These are phyloP conservation scores for Halophytophthora batemanensis DNA, from an alignment of 352 stramenopile genomes.

Conservation along the genomic window DNA sequence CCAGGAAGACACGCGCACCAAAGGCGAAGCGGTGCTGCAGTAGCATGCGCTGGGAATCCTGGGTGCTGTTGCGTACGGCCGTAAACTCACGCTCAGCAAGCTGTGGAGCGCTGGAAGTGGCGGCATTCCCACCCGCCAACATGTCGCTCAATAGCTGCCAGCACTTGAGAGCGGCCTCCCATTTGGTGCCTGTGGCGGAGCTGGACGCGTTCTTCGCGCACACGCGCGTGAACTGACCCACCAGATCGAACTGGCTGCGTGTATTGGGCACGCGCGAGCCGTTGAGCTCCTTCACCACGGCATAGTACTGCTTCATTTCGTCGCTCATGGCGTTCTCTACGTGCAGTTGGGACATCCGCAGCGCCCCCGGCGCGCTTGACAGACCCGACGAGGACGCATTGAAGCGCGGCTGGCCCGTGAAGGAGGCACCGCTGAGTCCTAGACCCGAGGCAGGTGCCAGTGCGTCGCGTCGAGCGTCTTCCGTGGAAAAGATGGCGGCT, in stretches of 20 bases:
- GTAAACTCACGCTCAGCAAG: conserved; percentile 62
- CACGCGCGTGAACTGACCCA: conserved; percentile 49
- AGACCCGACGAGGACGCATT: conserved; percentile 34
- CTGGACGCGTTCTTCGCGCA: conserved; percentile 54
- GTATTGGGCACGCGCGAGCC: conserved; percentile 60
- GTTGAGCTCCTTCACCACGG: conserved; percentile 71
- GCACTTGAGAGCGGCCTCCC: conserved; percentile 75
- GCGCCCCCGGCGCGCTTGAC: conserved; percentile 18
- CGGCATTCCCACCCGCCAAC: conserved; percentile 47
- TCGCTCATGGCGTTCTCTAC: conserved; percentile 73
- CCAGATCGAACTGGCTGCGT: conserved; percentile 70
- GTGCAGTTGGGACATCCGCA: conserved; percentile 65
- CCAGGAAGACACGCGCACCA: conserved; percentile 69
- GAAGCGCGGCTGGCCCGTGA: conserved; percentile 52
- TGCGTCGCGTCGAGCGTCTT: conserved; percentile 28
- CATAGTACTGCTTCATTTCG: conserved; percentile 82
- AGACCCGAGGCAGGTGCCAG: conserved; percentile 29
- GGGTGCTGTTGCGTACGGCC: conserved; percentile 21
- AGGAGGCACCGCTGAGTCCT: conserved; percentile 46
- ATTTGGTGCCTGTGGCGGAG: conserved; percentile 62
- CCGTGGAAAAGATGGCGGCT: conserved; percentile 47
- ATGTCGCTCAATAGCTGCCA: conserved; percentile 78
- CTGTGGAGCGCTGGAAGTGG: conserved; percentile 33
- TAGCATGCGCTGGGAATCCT: conserved; percentile 33
- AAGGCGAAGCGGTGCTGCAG: conserved; percentile 61